phyloP scores from a whole-genome alignment of 768 basidiomycete species.

The Ephemerocybe angulata region DNA sequence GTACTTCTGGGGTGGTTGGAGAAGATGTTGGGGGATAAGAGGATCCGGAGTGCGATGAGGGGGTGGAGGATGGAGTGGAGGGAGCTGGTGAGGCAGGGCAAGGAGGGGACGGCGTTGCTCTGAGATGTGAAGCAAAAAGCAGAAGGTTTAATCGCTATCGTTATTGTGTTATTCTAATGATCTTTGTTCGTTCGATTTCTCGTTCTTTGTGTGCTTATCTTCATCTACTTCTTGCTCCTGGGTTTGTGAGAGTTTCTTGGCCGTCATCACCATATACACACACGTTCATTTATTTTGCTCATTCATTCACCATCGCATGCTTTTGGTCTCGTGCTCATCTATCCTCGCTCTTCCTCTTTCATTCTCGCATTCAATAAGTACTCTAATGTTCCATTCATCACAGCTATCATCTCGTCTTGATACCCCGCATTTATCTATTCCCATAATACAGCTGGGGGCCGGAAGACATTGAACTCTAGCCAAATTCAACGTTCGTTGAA shows the following conservation, averaged over 20 bases:
- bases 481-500: too few relatives aligned
- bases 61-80: conserved; percentile 83
- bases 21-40: conserved; percentile 52
- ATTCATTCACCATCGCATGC: too few relatives aligned
- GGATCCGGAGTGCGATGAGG: conserved; percentile 64
- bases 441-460: too few relatives aligned
- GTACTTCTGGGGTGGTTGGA: conserved; percentile 79
- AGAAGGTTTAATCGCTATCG: not conserved
- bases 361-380: too few relatives aligned
- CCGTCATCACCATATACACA: too few relatives aligned
- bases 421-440: too few relatives aligned
- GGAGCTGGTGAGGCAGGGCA: conserved; percentile 60
- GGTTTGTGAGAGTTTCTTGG: not conserved
- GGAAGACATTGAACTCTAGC: too few relatives aligned
- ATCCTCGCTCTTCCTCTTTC: too few relatives aligned
- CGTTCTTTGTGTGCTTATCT: not conserved
- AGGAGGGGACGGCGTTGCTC: conserved; percentile 57
- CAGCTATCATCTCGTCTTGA: too few relatives aligned
- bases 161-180: conserved; percentile 6
- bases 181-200: not conserved
- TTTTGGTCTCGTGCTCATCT: too few relatives aligned
- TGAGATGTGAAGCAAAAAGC: conserved; percentile 22
- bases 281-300: too few relatives aligned
- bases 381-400: too few relatives aligned
- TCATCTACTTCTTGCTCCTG: not conserved